Conservation (phyloP, 768 basidiomycete species). For the Pulveroboletus sp. region DNA sequence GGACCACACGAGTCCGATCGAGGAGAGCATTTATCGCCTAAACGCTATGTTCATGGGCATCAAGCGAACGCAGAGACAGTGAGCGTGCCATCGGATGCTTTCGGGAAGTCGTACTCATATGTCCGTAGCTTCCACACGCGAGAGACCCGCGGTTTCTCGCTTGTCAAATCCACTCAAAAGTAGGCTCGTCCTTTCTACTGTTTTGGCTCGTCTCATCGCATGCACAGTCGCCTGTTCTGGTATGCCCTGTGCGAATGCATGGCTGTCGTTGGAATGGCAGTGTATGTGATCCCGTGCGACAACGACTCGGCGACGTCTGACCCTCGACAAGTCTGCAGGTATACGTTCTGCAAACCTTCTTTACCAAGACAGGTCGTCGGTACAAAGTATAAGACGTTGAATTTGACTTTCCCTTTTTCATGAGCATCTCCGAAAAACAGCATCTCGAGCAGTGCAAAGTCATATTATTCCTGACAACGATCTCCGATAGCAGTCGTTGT, state of each 20-base stretch:
- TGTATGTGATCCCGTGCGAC: conserved; percentile 49
- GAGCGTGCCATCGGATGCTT: conserved; percentile 30
- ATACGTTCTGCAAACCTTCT: conserved; percentile 92
- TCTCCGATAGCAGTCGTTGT: too few species aligned
- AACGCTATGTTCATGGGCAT: conserved; percentile 85
- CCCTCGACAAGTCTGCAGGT: conserved; percentile 65
- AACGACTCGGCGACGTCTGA: conserved; percentile 8
- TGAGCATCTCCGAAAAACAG: not conserved
- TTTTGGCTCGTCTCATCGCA: not conserved
- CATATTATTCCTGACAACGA: too few species aligned
- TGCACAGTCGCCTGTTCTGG: conserved; percentile 82
- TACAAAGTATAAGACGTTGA: conserved; percentile 68
- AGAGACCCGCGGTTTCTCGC: conserved; percentile 90
- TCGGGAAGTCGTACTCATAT: conserved; percentile 2
- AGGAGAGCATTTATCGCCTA: conserved; percentile 93
- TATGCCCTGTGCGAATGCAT: conserved; percentile 80
- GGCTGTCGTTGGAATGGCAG: conserved; percentile 79
- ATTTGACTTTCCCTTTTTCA: conserved; percentile 7
- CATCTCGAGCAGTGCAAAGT: not conserved
- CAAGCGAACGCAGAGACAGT: conserved; percentile 93
- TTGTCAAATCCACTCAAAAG: conserved; percentile 89
- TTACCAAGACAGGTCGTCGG: conserved; percentile 86
- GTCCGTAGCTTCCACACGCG: conserved; percentile 80
- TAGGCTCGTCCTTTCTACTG: conserved; percentile 26
- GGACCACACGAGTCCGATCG: conserved; percentile 89